phyloP scores from a whole-genome alignment of 2,329 filamentous ascomycete genomes.

The Fusarium chlamydosporum region DNA sequence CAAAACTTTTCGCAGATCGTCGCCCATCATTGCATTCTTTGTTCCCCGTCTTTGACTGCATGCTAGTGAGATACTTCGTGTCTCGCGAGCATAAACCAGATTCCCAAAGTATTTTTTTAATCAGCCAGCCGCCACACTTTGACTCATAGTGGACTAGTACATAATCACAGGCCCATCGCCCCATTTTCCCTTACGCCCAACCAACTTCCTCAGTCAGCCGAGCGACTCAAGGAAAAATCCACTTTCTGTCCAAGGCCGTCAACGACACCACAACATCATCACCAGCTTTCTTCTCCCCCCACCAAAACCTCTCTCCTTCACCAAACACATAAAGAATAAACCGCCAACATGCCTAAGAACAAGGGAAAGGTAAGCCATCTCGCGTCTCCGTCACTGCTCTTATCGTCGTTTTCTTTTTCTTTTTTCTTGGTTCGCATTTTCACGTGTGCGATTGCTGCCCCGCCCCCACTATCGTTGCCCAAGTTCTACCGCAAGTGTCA shows the following conservation, averaged over 20 bases:
- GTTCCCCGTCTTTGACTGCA: slow-evolving; percentile 1
- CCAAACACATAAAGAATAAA: slow-evolving; percentile 23
- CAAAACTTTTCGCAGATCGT: neutral
- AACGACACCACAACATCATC: slow-evolving; percentile 49
- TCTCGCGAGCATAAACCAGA: neutral
- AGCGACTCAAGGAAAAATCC: slow-evolving; percentile 47
- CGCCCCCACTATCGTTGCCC: slow-evolving; percentile 50
- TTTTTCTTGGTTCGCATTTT: slow-evolving; percentile 24
- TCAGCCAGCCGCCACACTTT: slow-evolving; percentile 31
- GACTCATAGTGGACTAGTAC: slow-evolving; percentile 34
- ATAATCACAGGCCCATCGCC: slow-evolving; percentile 31
- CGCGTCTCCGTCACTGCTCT: neutral
- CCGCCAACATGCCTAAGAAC: slow-evolving; percentile 90
- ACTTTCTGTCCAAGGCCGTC: slow-evolving; percentile 43
- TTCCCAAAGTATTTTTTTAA: neutral
- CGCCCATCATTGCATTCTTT: neutral
- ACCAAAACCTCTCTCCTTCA: slow-evolving; percentile 17
- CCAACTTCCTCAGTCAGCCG: slow-evolving; percentile 39
- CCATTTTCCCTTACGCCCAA: slow-evolving; percentile 25
- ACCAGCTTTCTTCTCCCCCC: slow-evolving; percentile 32
- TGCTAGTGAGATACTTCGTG: slow-evolving; percentile 28
- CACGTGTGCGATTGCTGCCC: slow-evolving; percentile 44
- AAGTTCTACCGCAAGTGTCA: slow-evolving; percentile 32
- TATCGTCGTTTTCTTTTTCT: neutral
- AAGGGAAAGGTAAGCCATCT: slow-evolving; percentile 90